Base-by-base conservation (phyloP, 2,329 filamentous ascomycete species). In the Fusarium paranaense region DNA sequence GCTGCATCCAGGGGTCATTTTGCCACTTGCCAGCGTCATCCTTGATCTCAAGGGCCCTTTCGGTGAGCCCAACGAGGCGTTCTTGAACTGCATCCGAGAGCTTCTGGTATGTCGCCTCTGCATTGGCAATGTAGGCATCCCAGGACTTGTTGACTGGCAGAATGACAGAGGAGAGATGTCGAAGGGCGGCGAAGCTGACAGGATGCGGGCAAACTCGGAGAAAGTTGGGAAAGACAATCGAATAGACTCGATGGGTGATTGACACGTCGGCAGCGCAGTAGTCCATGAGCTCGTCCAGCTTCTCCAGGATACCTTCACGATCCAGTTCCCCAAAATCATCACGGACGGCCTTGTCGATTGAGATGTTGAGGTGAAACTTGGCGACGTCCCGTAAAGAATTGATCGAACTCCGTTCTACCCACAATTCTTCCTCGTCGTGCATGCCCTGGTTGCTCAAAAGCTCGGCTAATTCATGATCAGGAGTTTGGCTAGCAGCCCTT, bases 321-420 rank as follows among this genome's bases (percentile, higher is more conserved):
- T 96, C 92, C 32, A 97, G 87, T 76, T 93, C 92, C 25, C 95
- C 94, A 82, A 99, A 98, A 72, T 95, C 92, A 80, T 98, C 92
- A 74, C 97, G 90, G 57, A 92, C 88, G 4, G 93, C 89, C 85
- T 99, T 99, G 84, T 99, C 96, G 67, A 99, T 95, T 4, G 93
- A 92, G 62, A 98, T 90, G 76, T 95, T 91, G 76, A 98, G 94
- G 80, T 99, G 97, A 73, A 99, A 99, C 80, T 98, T 95, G 71
- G 97, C 97, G 7, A 99, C 97, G 78, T 99, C 97, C 22, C 95
- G 90, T 42, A 99, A 85, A 0, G 97, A 99, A 83, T 99, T 99
- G 78, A 98, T 90, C 0, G 97, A 98, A 81, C 96, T 98, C 80
- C 95, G 89, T 63, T 95, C 95, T 5, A 99, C 94, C 97, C 97